Base-by-base conservation (phyloP, 2,329 filamentous ascomycete genomes). In the Allantophomopsis lycopodina region DNA sequence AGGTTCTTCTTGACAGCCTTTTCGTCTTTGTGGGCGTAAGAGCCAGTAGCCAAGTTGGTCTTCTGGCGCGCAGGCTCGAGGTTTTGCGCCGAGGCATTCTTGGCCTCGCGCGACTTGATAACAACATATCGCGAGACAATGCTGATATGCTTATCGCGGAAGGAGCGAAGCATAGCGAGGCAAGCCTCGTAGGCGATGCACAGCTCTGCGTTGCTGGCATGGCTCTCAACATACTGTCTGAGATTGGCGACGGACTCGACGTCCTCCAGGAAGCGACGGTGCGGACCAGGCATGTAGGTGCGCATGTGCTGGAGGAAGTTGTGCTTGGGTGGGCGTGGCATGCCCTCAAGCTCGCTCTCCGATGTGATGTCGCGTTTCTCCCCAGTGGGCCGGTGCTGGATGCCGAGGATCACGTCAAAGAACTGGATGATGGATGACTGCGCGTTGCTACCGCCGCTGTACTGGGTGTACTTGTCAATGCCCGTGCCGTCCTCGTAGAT, bases 231-330 rank as follows among this genome's bases (percentile, higher is more conserved):
- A 50, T 81, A 96, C 14, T 80, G 69, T 21, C 86, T 83, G 49
- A 98, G 86, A 54, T 96, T 96, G 49, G 89, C 79, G 4, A 95
- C 78, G 13, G 66, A 66, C 37, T 75, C 69, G 11, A 95, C 79
- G 46, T 93, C 82, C 46, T 83, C 73, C 3, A 98, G 69, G 62
- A 98, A 98, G 32, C 83, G 79, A 3, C 87, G 82, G 55, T 98
- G 91, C 0, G 83, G 76, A 0, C 87, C 89, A 0, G 91, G 91
- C 91, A 98, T 98, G 62, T 98, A 98, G 35, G 74, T 74, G 42
- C 89, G 82, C 91, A 98, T 98, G 48, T 98, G 91, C 54, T 83
- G 77, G 55, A 98, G 89, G 63, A 98, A 98, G 53, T 91, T 93
- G 62, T 94, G 77, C 32, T 72, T 69, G 5, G 76, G 69, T 17